Base-by-base conservation (phyloP, 306 rosid genomes). In the Vicia sativa region DNA sequence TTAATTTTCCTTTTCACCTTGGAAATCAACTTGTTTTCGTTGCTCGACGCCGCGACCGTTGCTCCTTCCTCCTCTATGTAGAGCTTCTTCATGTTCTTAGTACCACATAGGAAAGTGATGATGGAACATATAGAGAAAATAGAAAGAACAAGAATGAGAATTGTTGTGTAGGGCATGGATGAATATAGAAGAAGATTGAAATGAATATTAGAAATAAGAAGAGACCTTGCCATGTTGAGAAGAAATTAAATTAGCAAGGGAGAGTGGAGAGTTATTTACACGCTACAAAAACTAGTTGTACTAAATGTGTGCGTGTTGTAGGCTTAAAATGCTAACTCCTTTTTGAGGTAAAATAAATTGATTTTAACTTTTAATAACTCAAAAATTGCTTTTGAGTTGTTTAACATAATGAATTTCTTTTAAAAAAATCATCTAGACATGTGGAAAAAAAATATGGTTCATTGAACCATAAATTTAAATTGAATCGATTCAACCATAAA, bases 1-100 rank as follows among this genome's bases (percentile, higher is more conserved):
- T 84, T 70, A 3, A 86, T 39, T 7, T 74, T 80, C 35, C 66
- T 76, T 13, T 80, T 86, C 0, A 80, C 5, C 77, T 81, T 86
- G 0, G 84, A 67, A 18, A 77, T 10, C 5, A 81, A 10, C 43
- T 49, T 88, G 12, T 16, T 52, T 6, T 77, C 65, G 48, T 65
- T 79, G 3, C 78, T 16, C 55, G 54, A 7, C 1, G 23, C 45
- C 3, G 4, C 18, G 13, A 54, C 4, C 11, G 25, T 4, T 34
- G 16, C 44, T 18, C 19, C 68, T 58, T 50, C 68, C 0, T 28
- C 34, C 34, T 62, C 38, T 11, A 14, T 25, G 14, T 55, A 14
- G 3, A 79, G 28, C 37, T 75, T 89, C 60, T 80, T 84, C 53
- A 41, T 16, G 6, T 46, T 82, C 10, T 42, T 60, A 5, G 80